phyloP scores from a whole-genome alignment of 768 basidiomycete genomes.

The Chalciporus pseudorubinellus region DNA sequence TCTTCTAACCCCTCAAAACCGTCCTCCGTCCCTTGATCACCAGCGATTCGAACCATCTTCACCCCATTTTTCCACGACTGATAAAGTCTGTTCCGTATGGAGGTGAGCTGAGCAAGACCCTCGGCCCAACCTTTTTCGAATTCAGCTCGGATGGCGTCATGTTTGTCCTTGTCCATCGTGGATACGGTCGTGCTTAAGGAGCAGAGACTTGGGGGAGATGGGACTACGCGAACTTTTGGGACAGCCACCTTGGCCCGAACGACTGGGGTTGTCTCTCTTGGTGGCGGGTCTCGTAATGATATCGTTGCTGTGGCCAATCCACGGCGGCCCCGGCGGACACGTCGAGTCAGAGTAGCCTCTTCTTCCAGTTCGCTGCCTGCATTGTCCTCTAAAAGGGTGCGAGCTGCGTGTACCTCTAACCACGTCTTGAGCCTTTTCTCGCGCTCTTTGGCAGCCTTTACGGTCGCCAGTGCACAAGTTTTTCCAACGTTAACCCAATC shows the following conservation, averaged over 20 bases:
- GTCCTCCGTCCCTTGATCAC: conserved; percentile 26
- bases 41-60: conserved; percentile 41
- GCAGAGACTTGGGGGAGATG: conserved; percentile 46
- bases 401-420: conserved; percentile 37
- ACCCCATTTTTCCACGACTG: conserved; percentile 48
- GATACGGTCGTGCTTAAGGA: conserved; percentile 47
- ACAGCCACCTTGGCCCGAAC: conserved; percentile 8
- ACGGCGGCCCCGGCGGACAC: conserved; percentile 46
- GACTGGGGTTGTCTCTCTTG: conserved; percentile 15
- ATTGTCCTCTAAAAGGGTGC: not conserved
- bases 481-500: conserved; percentile 64
- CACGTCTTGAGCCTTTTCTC: conserved; percentile 60
- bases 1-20: conserved; percentile 36
- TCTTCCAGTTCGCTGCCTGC: not conserved
- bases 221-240: conserved; percentile 55
- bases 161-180: conserved; percentile 30
- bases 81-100: conserved; percentile 44
- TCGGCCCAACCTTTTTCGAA: conserved; percentile 65
- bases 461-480: conserved; percentile 57
- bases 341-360: conserved; percentile 11
- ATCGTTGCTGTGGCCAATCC: conserved; percentile 68
- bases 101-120: conserved; percentile 52
- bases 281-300: conserved; percentile 45
- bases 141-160: conserved; percentile 42
- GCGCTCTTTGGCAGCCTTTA: conserved; percentile 58